Conservation (phyloP, 2,329 filamentous ascomycete genomes). For the Colletotrichum tropicicola region DNA sequence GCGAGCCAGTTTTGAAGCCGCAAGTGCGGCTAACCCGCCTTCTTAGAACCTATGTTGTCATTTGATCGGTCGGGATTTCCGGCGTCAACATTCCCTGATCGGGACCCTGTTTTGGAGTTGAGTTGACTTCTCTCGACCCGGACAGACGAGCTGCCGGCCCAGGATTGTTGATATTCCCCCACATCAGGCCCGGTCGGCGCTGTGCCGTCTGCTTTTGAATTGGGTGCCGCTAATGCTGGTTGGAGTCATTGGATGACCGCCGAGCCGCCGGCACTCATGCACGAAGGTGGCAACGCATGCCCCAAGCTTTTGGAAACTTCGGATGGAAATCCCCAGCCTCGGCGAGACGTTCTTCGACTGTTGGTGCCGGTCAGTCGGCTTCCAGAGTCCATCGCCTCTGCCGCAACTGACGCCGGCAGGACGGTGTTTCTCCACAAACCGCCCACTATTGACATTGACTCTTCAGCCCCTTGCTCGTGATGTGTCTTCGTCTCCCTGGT, state of each 20-base stretch:
- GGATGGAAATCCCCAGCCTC: background rate
- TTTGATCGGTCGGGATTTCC: background rate
- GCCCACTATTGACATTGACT: background rate
- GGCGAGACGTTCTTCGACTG: background rate
- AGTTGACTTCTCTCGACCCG: background rate
- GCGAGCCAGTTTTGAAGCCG: no score
- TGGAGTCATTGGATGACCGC: background rate
- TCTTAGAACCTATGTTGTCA: no score
- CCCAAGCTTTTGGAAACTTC: slow-evolving; percentile 5
- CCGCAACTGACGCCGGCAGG: background rate
- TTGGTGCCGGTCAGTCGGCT: background rate
- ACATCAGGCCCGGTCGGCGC: background rate
- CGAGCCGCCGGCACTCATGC: slow-evolving; percentile 7
- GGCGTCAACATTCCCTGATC: background rate
- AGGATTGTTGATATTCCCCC: background rate
- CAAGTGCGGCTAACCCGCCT: no score
- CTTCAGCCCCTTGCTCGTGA: background rate
- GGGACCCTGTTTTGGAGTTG: background rate
- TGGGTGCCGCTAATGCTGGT: background rate
- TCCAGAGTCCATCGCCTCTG: background rate
- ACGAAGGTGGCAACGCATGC: background rate
- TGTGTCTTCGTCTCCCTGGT: background rate
- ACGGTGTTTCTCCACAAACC: background rate
- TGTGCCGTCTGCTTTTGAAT: background rate
- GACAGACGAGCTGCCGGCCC: background rate